A percentile compares a stretch with the other conserved stretches of the same genome.
Evolutionary conservation across 768 basidiomycete species (phyloP).

Genomic region (Lentinus tigrinus): DNA sequence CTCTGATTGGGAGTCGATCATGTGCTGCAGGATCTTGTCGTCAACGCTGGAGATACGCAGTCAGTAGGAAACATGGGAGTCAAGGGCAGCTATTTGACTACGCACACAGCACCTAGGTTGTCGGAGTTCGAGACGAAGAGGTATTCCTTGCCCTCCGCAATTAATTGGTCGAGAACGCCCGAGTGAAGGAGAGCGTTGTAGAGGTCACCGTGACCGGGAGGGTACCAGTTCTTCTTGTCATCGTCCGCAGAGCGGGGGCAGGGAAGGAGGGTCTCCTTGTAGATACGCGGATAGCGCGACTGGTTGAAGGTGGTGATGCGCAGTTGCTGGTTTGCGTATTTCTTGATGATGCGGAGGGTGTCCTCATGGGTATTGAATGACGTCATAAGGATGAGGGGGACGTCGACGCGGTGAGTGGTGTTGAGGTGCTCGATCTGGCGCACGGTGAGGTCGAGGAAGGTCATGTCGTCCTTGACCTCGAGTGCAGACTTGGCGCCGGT

Average conservation of each 20-base stretch:
- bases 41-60: slow-evolving; percentile 57
- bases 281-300: slow-evolving; percentile 91
- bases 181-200: slow-evolving; percentile 91
- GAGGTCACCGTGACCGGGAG: slow-evolving; percentile 94
- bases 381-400: slow-evolving; percentile 98
- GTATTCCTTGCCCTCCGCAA: slow-evolving; percentile 93
- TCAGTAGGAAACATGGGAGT: slow-evolving; percentile 94
- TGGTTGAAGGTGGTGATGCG: slow-evolving; percentile 93
- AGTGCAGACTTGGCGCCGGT: slow-evolving; percentile 89
- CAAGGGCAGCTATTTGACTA: slow-evolving; percentile 85
- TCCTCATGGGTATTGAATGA: slow-evolving; percentile 99
- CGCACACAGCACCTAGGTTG: slow-evolving; percentile 79
- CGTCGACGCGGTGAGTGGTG: slow-evolving; percentile 78
- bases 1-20: slow-evolving; percentile 79
- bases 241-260: slow-evolving; percentile 74
- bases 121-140: slow-evolving; percentile 98
- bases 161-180: slow-evolving; percentile 85
- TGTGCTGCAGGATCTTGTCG: slow-evolving; percentile 74
- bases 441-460: slow-evolving; percentile 92
- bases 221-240: slow-evolving; percentile 94
- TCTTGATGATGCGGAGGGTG: slow-evolving; percentile 94
- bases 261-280: slow-evolving; percentile 85
- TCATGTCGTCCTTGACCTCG: slow-evolving; percentile 97
- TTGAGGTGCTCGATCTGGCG: slow-evolving; percentile 96
- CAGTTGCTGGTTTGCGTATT: slow-evolving; percentile 93